Base-by-base conservation (phyloP, 768 basidiomycete genomes). In the Mycena albidolilacea region DNA sequence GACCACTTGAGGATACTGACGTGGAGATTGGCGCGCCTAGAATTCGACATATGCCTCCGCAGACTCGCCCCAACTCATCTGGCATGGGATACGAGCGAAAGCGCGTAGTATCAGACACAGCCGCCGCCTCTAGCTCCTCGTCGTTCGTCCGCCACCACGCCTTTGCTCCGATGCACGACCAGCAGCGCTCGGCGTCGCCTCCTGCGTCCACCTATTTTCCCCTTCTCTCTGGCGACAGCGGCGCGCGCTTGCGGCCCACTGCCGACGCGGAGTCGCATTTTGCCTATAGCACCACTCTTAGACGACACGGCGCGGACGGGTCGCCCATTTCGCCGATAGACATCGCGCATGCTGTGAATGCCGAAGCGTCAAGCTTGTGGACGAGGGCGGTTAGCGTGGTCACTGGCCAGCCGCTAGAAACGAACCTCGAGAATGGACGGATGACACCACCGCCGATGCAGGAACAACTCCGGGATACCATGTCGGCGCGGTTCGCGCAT, bases 171-270 rank as follows among this genome's bases (percentile, higher is more conserved):
- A 74, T 75, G 70, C 72, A 70, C 70, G 69, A 77, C 44, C 78
- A 78, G 2, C 78, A 78, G 14, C 82, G 87, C 15, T 83, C 82
- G 58, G 85, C 86, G 2, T 93, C 93, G 7, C 95, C 94, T 2
- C 95, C 95, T 0, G 95, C 95, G 0, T 95, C 94, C 3, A 87
- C 93, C 0, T 95, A 95, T 81, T 96, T 95, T 77, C 87, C 92
- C 0, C 80, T 89, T 1, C 86, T 90, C 41, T 85, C 88, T 21
- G 84, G 82, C 65, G 85, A 89, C 81, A 79, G 84, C 55, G 81
- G 82, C 59, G 82, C 84, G 15, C 86, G 89, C 72, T 84, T 91
- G 11, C 86, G 89, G 43, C 90, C 92, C 0, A 85, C 89, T 0
- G 86, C 92, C 0, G 91, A 90, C 64, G 93, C 95, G 1, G 86